Base-by-base conservation (phyloP, 352 stramenopile species). In the Phytophthora pinifolia region DNA sequence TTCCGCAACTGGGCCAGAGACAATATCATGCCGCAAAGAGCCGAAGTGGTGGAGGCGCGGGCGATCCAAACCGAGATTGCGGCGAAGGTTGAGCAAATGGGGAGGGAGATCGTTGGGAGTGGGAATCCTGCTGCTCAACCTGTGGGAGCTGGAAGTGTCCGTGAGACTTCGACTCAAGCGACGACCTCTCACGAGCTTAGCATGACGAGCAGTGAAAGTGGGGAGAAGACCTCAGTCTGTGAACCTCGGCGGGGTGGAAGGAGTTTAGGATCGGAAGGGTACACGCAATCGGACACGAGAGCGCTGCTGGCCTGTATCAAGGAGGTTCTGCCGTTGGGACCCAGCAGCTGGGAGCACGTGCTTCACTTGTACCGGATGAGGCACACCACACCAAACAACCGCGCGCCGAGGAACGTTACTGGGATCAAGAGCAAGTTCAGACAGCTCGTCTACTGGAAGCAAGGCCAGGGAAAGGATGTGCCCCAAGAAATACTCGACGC, bases 351-450 rank as follows among this genome's bases (percentile, higher is more conserved):
- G 67, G 63, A 70, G 14, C 52, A 58, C 35, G 64, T 65, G 22
- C 45, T 73, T 15, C 52, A 76, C 41, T 36, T 68, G 32, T 76
- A 76, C 32, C 63, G 64, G 22, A 27, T 22, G 29, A 70, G 58
- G 13, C 47, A 77, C 38, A 41, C 60, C 9, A 43, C 34, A n/a
- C 61, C 48, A 12, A 70, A 77, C 15, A 58, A 60, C 15, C 67
- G 67, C 29, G 41, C 63, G 14, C 46, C 36, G 22, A 56, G 68
- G 18, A 60, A 49, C 38, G 3, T 49, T 3, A 46, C 55, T 25
- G 67, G 60, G 29, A 48, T 77, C 35, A 72, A 72, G 34, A 70
- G 50, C 32, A 74, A 77, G 57, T 77, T 77, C 55, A 17, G 50
- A 33, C 65, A 74, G 31, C 50, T 77, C 9, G 43, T 74, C n/a